phyloP scores from a whole-genome alignment of 2,329 filamentous ascomycete species.

The Thielaviopsis populi region DNA sequence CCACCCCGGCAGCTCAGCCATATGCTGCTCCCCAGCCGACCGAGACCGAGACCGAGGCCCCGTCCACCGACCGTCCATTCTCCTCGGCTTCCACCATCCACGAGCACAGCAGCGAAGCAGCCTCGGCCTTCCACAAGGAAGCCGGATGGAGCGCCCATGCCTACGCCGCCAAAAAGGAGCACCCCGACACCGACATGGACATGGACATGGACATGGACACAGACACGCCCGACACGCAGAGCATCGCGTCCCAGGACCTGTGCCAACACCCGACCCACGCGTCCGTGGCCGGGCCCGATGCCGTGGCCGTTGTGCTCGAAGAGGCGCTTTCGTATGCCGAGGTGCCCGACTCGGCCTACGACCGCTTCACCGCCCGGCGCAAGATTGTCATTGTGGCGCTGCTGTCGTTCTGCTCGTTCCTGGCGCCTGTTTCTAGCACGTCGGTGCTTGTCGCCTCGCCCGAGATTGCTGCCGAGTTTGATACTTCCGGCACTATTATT shows the following conservation, averaged over 20 bases:
- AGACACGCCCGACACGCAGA: slow-evolving; percentile 6
- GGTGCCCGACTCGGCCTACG: slow-evolving; percentile 44
- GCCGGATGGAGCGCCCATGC: neutral
- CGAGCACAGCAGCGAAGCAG: neutral
- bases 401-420: slow-evolving; percentile 58
- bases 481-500: slow-evolving; percentile 52
- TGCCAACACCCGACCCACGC: slow-evolving; percentile 11
- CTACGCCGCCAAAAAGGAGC: neutral
- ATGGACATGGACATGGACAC: neutral
- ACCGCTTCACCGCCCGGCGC: slow-evolving; percentile 42
- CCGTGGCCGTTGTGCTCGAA: slow-evolving; percentile 13
- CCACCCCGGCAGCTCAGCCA: neutral
- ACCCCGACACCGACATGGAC: neutral
- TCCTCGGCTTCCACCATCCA: slow-evolving; percentile 10
- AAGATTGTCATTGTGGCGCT: slow-evolving; percentile 55
- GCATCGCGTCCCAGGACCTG: slow-evolving; percentile 6
- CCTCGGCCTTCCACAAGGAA: neutral
- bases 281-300: slow-evolving; percentile 15
- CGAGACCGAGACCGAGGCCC: neutral
- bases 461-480: slow-evolving; percentile 52
- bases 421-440: slow-evolving; percentile 61
- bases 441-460: slow-evolving; percentile 58
- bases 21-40: neutral
- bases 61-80: neutral
- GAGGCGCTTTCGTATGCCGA: slow-evolving; percentile 20